Base-by-base conservation (phyloP, 2,329 filamentous ascomycete species). In the Sclerotinia nivalis region DNA sequence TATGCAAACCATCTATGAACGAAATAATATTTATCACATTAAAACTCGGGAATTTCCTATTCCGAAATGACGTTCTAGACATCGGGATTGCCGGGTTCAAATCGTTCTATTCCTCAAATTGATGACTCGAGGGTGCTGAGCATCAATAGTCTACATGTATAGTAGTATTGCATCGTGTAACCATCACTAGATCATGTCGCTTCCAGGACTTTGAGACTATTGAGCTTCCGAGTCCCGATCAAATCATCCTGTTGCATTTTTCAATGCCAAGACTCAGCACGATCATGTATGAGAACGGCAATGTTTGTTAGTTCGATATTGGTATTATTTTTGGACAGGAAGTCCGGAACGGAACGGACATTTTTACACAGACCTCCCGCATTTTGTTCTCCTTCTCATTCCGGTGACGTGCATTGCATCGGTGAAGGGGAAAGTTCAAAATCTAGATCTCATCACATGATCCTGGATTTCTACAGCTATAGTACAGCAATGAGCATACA, bases 51-150 rank as follows among this genome's bases (percentile, higher is more conserved):
- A 47, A 13, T 47, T 28, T 10, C 25, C 25, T 47, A 31, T 34
- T 2, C 34, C 22, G 10, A n/a, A 61, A 12, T 20, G 20, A 15
- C 20, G 6, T 45, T 22, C 43, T 47, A 43, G 25, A 20, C 10
- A 18, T n/a, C 20, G 43, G 4, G 18, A 47, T 31, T 31, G 58
- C 58, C 34, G 3, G 40, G 18, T 47, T 15, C 20, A 20, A 56
- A n/a, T 18, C 40, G 15, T 18, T 18, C 40, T n/a, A 9, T 15
- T 13, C 58, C 25, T 60, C 25, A 25, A 61, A 61, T 28, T 13
- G 10, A 31, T 61, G 18, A 13, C 22, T 62, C 45, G 31, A 50
- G 60, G 60, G 45, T n/a, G 60, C 60, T 50, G 60, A 37, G 45
- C 60, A 62, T 50, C 45, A 62, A 37, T 18, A 31, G 45, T 50